Percentiles rank a stretch among this genome's conserved stretches.
Conservation (phyloP, 805 yeast species). For the Yamadazyma sp. region DNA sequence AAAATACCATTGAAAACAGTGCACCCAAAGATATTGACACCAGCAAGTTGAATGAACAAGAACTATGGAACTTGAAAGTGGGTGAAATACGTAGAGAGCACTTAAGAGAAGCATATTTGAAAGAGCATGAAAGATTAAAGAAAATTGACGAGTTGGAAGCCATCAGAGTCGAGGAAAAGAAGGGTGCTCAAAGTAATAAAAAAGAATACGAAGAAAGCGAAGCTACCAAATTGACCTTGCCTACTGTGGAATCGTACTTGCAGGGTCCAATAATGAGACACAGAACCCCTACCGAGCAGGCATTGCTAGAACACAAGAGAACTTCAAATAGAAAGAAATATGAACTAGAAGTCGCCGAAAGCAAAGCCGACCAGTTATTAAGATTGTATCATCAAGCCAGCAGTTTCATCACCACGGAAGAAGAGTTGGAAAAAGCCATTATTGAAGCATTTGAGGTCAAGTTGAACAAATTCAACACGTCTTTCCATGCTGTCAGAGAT, state of each 20-base stretch:
- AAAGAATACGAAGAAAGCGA: constrained; percentile 44
- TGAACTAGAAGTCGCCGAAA: constrained; percentile 52
- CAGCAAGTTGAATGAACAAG: constrained; percentile 26
- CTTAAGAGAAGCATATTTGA: constrained; percentile 58
- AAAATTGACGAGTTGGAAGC: constrained; percentile 35
- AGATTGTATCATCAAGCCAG: constrained; percentile 71
- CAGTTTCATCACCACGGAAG: constrained; percentile 71
- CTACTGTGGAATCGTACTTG: constrained; percentile 69
- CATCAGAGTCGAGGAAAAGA: constrained; percentile 24
- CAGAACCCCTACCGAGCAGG: constrained; percentile 70
- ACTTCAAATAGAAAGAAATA: constrained; percentile 60
- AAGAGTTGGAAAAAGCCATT: constrained; percentile 57
- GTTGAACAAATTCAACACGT: constrained; percentile 33
- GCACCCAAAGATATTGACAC: constrained; percentile 29
- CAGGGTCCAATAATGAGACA: constrained; percentile 69
- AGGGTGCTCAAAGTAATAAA: constrained; percentile 22
- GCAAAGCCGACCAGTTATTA: constrained; percentile 56
- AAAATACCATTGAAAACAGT: constrained; percentile 50
- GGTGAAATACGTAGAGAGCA: constrained; percentile 73
- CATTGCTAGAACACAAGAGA: constrained; percentile 57
- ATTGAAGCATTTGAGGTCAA: constrained; percentile 53
- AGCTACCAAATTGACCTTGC: constrained; percentile 68
- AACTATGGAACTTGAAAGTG: constrained; percentile 50
- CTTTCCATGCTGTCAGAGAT: constrained; percentile 33
- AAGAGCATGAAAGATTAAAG: constrained; percentile 51